phyloP scores from a whole-genome alignment of 2,329 filamentous ascomycete species.

The Intubia oerlemansii region DNA sequence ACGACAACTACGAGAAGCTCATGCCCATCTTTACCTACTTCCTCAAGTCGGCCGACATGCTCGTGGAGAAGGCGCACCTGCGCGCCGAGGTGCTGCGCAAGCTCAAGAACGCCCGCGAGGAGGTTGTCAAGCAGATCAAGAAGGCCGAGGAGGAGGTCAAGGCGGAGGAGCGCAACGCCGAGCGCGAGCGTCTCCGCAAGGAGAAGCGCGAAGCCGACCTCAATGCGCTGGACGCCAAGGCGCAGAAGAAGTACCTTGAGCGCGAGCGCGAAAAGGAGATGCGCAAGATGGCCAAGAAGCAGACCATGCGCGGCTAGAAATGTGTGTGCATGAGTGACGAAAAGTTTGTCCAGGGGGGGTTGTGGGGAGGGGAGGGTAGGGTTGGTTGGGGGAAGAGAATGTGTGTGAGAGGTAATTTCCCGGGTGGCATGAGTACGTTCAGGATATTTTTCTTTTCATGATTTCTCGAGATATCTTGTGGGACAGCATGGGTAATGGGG shows the following conservation, averaged over 20 bases:
- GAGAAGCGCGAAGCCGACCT: slow-evolving; percentile 73
- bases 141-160: slow-evolving; percentile 62
- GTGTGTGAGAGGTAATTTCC: too few relatives aligned
- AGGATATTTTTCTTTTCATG: too few relatives aligned
- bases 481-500: too few relatives aligned
- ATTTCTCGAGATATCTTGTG: too few relatives aligned
- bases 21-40: slow-evolving; percentile 62
- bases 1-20: slow-evolving; percentile 41
- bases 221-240: slow-evolving; percentile 55
- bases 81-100: slow-evolving; percentile 77
- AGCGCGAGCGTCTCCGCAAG: slow-evolving; percentile 62
- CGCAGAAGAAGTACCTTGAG: slow-evolving; percentile 69
- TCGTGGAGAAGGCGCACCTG: slow-evolving; percentile 63
- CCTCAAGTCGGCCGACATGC: slow-evolving; percentile 62
- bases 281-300: slow-evolving; percentile 31
- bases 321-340: too few relatives aligned
- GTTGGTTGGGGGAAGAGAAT: too few relatives aligned
- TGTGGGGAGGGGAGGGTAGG: too few relatives aligned
- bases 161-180: slow-evolving; percentile 52
- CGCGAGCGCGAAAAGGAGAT: slow-evolving; percentile 58
- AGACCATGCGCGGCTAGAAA: slow-evolving; percentile 29
- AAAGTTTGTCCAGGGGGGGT: too few relatives aligned
- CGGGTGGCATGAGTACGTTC: too few relatives aligned
- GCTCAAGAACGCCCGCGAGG: slow-evolving; percentile 59
- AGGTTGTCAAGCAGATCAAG: slow-evolving; percentile 57